phyloP scores from a whole-genome alignment of 345 rosid genomes.

The Bretschneidera sinensis region DNA sequence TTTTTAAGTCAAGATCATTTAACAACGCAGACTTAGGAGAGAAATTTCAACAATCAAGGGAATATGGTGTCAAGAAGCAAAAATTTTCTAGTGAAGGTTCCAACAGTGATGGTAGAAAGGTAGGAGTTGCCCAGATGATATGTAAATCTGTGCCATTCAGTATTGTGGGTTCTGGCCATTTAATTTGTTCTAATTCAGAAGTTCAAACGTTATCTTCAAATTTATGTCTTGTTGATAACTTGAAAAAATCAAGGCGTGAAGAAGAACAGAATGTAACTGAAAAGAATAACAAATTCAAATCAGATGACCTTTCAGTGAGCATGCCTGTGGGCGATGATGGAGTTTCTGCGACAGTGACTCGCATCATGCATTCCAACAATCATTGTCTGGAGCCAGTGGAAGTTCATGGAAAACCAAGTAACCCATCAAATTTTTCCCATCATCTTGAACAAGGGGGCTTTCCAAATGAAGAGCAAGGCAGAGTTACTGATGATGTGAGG shows the following conservation, averaged over 20 bases:
- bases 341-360: too few species aligned
- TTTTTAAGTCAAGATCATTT: constrained; percentile 40
- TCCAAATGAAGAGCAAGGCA: background rate
- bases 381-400: constrained; percentile 1
- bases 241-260: constrained; percentile 10
- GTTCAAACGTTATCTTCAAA: constrained; percentile 24
- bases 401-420: constrained; percentile 1
- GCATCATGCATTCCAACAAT: background rate
- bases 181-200: too few species aligned
- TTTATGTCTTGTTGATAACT: constrained; percentile 14
- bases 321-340: too few species aligned
- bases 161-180: too few species aligned
- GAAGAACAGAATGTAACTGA: background rate
- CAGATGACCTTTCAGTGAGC: background rate
- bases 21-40: constrained; percentile 5
- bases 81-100: constrained; percentile 3
- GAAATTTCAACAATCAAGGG: constrained; percentile 4
- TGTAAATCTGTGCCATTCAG: too few species aligned
- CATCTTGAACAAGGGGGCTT: background rate
- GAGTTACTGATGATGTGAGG: constrained; percentile 6
- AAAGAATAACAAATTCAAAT: background rate
- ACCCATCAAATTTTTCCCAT: background rate
- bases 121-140: too few species aligned
- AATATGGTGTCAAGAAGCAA: constrained; percentile 1
- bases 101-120: too few species aligned